These are phyloP conservation scores for Malassezia caprae DNA, from an alignment of 1,284 basidiomycete genomes.

Conservation along the genomic window DNA sequence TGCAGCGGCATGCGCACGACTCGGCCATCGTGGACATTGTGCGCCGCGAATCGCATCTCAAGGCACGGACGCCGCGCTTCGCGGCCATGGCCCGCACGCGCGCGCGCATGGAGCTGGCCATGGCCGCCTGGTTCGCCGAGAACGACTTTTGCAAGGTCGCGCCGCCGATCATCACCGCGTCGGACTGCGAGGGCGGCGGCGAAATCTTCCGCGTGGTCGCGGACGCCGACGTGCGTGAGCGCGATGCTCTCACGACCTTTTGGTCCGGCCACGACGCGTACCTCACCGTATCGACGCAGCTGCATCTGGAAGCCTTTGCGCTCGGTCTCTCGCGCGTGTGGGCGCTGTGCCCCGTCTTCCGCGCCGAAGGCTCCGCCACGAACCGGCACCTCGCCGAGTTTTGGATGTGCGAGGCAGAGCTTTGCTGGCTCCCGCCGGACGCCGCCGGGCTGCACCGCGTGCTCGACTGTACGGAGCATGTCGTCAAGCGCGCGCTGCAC, in stretches of 20 bases:
- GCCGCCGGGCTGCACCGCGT: slow-evolving; percentile 17
- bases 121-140: slow-evolving; percentile 4
- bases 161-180: slow-evolving; percentile 77
- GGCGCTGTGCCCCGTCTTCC: slow-evolving; percentile 81
- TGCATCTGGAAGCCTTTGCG: slow-evolving; percentile 81
- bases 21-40: slow-evolving; percentile 8
- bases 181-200: slow-evolving; percentile 94
- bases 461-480: slow-evolving; percentile 23
- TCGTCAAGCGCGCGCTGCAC: slow-evolving; percentile 20
- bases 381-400: slow-evolving; percentile 91
- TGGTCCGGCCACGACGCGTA: slow-evolving; percentile 56
- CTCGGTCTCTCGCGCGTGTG: slow-evolving; percentile 68
- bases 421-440: slow-evolving; percentile 21
- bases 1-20: slow-evolving; percentile 3
- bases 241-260: slow-evolving; percentile 17
- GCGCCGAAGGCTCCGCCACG: slow-evolving; percentile 79
- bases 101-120: slow-evolving; percentile 11
- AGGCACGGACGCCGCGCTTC: slow-evolving; percentile 14
- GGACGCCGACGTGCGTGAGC: slow-evolving; percentile 36
- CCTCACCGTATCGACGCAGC: slow-evolving; percentile 85
- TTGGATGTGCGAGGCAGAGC: slow-evolving; percentile 89
- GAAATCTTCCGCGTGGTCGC: slow-evolving; percentile 71
- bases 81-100: slow-evolving; percentile 13
- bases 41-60: slow-evolving; percentile 19
- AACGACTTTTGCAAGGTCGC: slow-evolving; percentile 71